Evolutionary conservation across 1,139 yeast species (phyloP), one percentile per base, ranked within the genome.

Genomic region (Magnusiomyces sp.): DNA sequence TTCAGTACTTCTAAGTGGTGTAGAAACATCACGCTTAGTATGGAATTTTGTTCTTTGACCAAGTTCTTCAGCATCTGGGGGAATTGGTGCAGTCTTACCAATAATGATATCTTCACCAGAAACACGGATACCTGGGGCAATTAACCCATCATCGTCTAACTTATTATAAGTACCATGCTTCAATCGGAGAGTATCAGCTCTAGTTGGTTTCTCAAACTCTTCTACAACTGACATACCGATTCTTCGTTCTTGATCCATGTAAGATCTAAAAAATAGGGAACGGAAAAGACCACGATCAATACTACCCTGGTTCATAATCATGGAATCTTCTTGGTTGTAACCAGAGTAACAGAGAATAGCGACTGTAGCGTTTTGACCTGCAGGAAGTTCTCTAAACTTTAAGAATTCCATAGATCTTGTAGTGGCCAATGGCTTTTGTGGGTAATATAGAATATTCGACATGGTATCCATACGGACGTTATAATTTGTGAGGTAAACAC

Each of bases 291-390:
- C 99, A 64, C 98, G 77, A 69, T 92, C 99, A 64, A 92, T 92
- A 38, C 96, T 86, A 23, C 95, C 84, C 73, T 92, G 99, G 69
- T 92, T 92, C 99, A 92, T 92, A 74, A 92, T 92, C 95, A 92
- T 89, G 45, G 98, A 94, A 84, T 92, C 99, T 84, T 92, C 99
- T 77, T 92, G 99, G 71, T 92, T 92, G 71, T 92, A 92, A 66
- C 99, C 99, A 43, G 95, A 86, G 71, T 92, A 92, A 78, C 98
- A 94, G 41, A 95, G 79, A 76, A 92, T 92, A 39, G 98, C 98
- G 46, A 92, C 99, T 69, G 92, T 82, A 38, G 98, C 98, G 66
- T 92, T 92, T 73, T 92, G 99, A 53, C 99, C 99, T 50, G 99
- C 98, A 46, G 99, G 99, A 58, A 92, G 76, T 69, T 94, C 98